A percentile compares a stretch with the other conserved stretches of the same genome.
Conservation (phyloP, 352 stramenopile genomes). For the Phytopythium ostracodes region DNA sequence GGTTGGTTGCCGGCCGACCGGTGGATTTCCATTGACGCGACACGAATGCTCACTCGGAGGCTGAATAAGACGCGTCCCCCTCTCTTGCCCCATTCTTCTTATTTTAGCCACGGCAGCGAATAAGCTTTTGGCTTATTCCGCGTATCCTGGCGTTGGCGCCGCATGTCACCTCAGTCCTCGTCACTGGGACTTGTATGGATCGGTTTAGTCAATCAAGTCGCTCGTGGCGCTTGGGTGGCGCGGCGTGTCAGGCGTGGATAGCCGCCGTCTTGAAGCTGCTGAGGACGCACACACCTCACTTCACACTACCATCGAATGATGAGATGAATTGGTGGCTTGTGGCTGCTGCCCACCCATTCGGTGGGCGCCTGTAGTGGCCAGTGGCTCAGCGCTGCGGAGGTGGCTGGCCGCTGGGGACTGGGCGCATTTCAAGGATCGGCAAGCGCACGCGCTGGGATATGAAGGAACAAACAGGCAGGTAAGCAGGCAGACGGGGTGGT, state of each 20-base stretch:
- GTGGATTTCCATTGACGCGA: not conserved
- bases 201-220: not conserved
- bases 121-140: too few relatives aligned
- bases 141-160: not conserved
- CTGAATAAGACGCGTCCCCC: conserved; percentile 3
- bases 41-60: not conserved
- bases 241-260: not conserved
- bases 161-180: not conserved
- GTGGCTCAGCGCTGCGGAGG: not conserved
- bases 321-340: too few relatives aligned
- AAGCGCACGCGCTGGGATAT: not conserved
- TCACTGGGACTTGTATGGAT: too few relatives aligned
- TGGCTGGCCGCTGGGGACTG: not conserved
- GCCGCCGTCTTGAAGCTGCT: not conserved
- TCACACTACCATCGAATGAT: not conserved
- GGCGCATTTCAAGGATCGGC: not conserved
- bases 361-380: not conserved
- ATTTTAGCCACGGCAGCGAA: not conserved
- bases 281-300: not conserved
- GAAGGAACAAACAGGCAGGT: not conserved
- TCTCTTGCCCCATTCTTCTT: not conserved
- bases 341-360: not conserved
- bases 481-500: not conserved
- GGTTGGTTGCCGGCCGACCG: too few relatives aligned
- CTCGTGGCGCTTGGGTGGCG: not conserved